Evolutionary conservation across 2,329 filamentous ascomycete genomes (phyloP).

Genomic region (Penicillium sp.): DNA sequence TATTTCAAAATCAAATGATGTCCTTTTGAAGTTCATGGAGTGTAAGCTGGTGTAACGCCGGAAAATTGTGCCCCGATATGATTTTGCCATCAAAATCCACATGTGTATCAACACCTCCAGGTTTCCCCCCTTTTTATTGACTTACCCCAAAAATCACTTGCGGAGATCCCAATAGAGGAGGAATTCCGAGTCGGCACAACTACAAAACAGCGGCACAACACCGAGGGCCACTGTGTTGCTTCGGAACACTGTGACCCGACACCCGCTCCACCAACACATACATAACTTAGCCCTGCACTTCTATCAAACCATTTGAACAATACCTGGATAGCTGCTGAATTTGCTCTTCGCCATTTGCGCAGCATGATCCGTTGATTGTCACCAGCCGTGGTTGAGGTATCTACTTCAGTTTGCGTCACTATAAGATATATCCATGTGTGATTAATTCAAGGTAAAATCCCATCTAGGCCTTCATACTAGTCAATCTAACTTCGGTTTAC

Average conservation of each 20-base stretch:
- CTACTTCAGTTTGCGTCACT: neutral
- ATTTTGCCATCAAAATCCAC: neutral
- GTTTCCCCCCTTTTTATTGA: neutral
- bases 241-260: slow-evolving; percentile 33
- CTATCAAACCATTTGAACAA: neutral
- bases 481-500: neutral
- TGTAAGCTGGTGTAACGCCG: neutral
- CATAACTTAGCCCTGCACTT: slow-evolving; percentile 7
- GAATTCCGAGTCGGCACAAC: slow-evolving; percentile 13
- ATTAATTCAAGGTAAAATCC: slow-evolving; percentile 4
- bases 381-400: slow-evolving; percentile 2
- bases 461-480: neutral
- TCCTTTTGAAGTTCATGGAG: neutral
- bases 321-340: neutral
- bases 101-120: neutral
- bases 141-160: neutral
- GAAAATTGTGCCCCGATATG: slow-evolving; percentile 1
- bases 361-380: slow-evolving; percentile 8
- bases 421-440: neutral
- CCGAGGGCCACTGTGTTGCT: slow-evolving; percentile 10
- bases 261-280: slow-evolving; percentile 15
- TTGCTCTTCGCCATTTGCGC: neutral
- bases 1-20: neutral
- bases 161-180: neutral
- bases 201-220: slow-evolving; percentile 12